These are phyloP conservation scores for Colletotrichum phormii DNA, from an alignment of 2,329 filamentous ascomycete species.

Conservation along the genomic window DNA sequence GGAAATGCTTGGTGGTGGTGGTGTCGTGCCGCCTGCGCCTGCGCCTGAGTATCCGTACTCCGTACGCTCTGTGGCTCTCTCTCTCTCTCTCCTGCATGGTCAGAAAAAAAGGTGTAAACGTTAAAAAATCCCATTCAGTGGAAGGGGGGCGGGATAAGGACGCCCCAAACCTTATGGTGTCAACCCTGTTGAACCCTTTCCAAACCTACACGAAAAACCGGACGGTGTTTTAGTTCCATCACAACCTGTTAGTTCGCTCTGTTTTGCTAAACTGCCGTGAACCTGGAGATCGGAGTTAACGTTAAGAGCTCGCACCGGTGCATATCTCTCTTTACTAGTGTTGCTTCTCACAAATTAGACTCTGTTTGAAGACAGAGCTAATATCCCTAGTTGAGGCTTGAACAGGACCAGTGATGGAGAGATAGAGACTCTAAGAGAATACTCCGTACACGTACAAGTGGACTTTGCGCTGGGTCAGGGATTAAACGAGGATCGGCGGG, in stretches of 20 bases:
- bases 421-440: neutral
- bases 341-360: neutral
- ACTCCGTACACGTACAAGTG: neutral
- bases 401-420: neutral
- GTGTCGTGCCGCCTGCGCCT: no score
- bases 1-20: neutral
- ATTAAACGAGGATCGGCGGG: conserved; percentile 25
- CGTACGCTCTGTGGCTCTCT: neutral
- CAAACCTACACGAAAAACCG: neutral
- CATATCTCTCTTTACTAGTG: neutral
- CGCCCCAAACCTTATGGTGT: neutral
- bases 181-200: neutral
- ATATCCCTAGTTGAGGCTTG: neutral
- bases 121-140: neutral
- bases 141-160: neutral
- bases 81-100: neutral
- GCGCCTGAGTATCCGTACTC: no score
- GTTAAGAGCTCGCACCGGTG: neutral
- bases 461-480: neutral
- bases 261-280: no score
- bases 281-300: neutral
- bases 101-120: neutral
- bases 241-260: no score
- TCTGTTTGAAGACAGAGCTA: neutral
- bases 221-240: neutral